Base-by-base conservation (phyloP, 2,329 filamentous ascomycete species). In the Ampelomyces quisqualis region DNA sequence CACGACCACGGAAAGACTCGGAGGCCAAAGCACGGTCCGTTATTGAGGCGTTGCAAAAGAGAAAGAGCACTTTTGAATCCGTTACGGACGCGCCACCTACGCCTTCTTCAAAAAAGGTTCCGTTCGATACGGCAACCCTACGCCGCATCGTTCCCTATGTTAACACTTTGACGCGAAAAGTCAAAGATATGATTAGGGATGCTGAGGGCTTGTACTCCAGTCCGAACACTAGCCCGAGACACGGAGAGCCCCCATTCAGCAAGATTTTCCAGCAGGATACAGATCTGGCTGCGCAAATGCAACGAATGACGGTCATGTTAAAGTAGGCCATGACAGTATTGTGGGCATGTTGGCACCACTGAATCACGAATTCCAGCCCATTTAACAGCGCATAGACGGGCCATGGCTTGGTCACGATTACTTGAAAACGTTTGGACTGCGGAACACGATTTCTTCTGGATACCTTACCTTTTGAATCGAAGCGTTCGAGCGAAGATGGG, bases 101-200 rank as follows among this genome's bases (percentile, higher is more conserved):
- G 9, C 61, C 66, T n/a, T 47, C 58, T 3, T 58, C 65, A 26
- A 73, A 74, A 51, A 84, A 83, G 53, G 75, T 84, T n/a, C 79
- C 80, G 0, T 85, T 85, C 57, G 81, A 84, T 55, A 84, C 81
- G 2, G 78, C 78, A 18, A 84, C 81, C 29, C 71, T 85, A 10
- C 74, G 76, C 50, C 78, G 82, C 56, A 78, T 85, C 40, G 81
- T 85, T 18, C 74, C 74, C 3, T 75, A 76, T 51, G 74, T 76
- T 28, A 71, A 66, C 42, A 69, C 68, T 7, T 61, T 77, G 40
- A 73, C 71, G 40, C 71, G 71, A 23, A 71, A 70, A 54, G 73
- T 75, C 34, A 76, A 75, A 53, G 70, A 73, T 34, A 67, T 67
- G 2, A 55, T 76, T 38, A 67, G 73, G 29, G 71, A 75, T 45